phyloP scores from a whole-genome alignment of 495 filamentous ascomycete genomes.

The Penicillium roqueforti region DNA sequence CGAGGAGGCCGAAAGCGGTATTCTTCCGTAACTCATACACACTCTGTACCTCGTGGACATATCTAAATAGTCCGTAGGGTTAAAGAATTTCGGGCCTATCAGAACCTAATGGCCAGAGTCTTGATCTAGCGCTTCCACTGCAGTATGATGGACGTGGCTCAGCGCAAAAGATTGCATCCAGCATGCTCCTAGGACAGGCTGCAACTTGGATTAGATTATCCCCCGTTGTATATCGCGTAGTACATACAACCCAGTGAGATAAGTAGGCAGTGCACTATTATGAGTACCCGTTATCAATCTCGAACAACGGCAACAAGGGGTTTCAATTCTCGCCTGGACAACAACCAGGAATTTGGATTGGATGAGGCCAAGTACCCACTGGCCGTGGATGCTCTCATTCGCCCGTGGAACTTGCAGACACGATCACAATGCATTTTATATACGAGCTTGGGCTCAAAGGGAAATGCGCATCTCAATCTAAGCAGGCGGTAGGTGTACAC shows the following conservation, averaged over 20 bases:
- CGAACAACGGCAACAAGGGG: not conserved
- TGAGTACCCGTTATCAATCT: slow-evolving; percentile 19
- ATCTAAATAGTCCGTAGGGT: too few species aligned
- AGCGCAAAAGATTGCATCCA: not conserved
- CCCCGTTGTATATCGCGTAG: not conserved
- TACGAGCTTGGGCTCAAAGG: not conserved
- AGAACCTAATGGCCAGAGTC: slow-evolving; percentile 14
- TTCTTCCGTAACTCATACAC: slow-evolving; percentile 27
- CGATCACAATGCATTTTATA: slow-evolving; percentile 5
- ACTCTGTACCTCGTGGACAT: too few species aligned
- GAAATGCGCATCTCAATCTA: not conserved
- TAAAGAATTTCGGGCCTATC: too few species aligned
- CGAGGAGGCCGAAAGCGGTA: slow-evolving; percentile 24
- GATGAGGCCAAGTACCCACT: slow-evolving; percentile 11
- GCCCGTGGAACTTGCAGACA: not conserved
- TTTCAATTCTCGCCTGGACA: not conserved
- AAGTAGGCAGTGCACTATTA: not conserved
- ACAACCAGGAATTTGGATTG: not conserved
- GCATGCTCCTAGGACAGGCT: slow-evolving; percentile 1
- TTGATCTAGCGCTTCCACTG: slow-evolving; percentile 13
- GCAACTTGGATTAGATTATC: not conserved
- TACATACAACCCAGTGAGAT: not conserved
- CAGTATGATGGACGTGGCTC: slow-evolving; percentile 4
- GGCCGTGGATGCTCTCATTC: not conserved
- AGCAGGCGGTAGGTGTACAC: slow-evolving; percentile 10